These are phyloP conservation scores for Fusarium begoniae DNA, from an alignment of 2,329 filamentous ascomycete species.

Conservation along the genomic window DNA sequence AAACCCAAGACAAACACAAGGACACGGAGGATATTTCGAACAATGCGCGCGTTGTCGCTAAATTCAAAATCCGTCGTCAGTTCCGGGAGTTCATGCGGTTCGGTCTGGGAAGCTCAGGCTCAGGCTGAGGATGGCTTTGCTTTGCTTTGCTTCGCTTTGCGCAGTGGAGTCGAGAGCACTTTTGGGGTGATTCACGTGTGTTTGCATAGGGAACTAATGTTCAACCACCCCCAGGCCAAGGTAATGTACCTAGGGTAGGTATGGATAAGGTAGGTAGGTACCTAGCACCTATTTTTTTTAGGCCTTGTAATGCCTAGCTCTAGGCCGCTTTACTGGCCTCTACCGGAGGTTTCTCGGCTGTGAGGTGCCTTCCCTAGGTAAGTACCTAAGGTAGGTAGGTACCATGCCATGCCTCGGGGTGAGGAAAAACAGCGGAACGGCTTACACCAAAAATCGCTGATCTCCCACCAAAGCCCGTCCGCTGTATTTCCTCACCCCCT, in stretches of 20 bases:
- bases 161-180: constrained; percentile 21
- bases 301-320: constrained; percentile 10
- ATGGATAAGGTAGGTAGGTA: background rate
- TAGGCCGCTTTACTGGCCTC: constrained; percentile 3
- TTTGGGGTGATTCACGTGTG: constrained; percentile 40
- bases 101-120: constrained; percentile 24
- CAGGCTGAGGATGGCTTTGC: constrained; percentile 12
- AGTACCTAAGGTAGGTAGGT: background rate
- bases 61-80: constrained; percentile 37
- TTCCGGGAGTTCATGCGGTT: constrained; percentile 44
- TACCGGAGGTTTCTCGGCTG: constrained; percentile 29
- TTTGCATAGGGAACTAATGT: constrained; percentile 17
- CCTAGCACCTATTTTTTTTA: constrained; percentile 1
- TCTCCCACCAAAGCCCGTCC: too few relatives aligned
- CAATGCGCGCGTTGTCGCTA: constrained; percentile 43
- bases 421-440: too few relatives aligned
- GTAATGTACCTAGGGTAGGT: background rate
- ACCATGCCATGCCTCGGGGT: background rate
- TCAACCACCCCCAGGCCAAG: background rate
- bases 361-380: background rate
- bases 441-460: too few relatives aligned
- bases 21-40: constrained; percentile 32
- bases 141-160: constrained; percentile 24
- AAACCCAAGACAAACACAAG: constrained; percentile 18
- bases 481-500: too few relatives aligned